Evolutionary conservation across 441 rosid genomes (phyloP), one percentile per base, ranked within the genome.

Genomic region (Arabidopsis hybrid): DNA sequence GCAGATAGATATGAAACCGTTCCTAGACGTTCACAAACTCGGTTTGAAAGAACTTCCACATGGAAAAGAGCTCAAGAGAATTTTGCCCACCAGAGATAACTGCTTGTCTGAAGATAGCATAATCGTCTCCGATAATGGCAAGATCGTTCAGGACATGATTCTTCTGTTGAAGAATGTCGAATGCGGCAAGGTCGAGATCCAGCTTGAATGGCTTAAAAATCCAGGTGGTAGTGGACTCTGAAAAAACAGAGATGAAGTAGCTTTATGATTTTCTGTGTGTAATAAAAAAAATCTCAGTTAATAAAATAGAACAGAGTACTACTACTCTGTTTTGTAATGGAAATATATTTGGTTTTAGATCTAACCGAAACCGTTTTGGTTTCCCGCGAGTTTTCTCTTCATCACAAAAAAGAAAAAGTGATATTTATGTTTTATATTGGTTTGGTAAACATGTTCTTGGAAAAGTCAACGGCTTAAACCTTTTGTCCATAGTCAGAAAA

Each of bases 121-220:
- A 66, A 79, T 86, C 35, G 47, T 74, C 11, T 86, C 81, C 78
- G 50, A 59, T 13, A 32, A 76, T 7, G 87, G 89, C 3, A 88
- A 83, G 76, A 67, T 86, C 51, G 60, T 69, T 13, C 90, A 86
- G 66, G 79, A 88, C 43, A 82, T 88, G 89, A 42, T 38, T 36
- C 87, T 88, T 60, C 57, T 69, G 38, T 68, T 86, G 60, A 56
- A 53, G 63, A 79, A 88, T 14, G 90, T 84, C 0, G 84, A 84
- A 64, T 69, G 78, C 0, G 90, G 90, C 0, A 79, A 86, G 52
- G 83, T 88, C 7, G 82, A 77, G 75, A 67, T 88, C 69, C 83
- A 78, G 56, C 74, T 88, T 10, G 87, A 82, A 49, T 88, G 92
- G 92, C 59, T 81, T 42, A 79, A 80, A 6, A 42, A 82, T 69